Evolutionary conservation across 306 rosid genomes (phyloP), one percentile per base, ranked within the genome.

Genomic region (Delonix regia): DNA sequence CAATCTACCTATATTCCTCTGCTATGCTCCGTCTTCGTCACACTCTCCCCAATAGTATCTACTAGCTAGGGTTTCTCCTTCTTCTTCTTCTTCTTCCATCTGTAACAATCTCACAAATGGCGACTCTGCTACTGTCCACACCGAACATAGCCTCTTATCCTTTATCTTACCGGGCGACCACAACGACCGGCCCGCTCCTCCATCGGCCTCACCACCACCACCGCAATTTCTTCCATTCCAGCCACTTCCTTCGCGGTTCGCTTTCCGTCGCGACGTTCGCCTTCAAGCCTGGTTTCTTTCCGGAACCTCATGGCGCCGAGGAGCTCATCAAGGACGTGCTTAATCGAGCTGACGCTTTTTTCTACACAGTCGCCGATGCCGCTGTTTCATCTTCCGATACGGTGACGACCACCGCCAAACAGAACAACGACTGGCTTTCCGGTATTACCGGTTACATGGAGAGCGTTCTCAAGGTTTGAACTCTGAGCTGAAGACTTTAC

Each of bases 351-450:
- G 99, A 96, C 83, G 86, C 89, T 62, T 53, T 96, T 25, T 41
- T 96, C 11, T 96, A 96, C 79, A 93, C 97, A 47, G 24, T 96
- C 73, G 99, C 99, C 0, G 99, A 93, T 73, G 96, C 96, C 19
- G 93, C 97, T 47, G 97, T 91, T 27, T 78, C 97, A 1, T 66
- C 91, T 57, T 61, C 96, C 28, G 97, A 92, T n/a, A 34, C 86
- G 9, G 57, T 71, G 18, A 75, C 82, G 12, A 64, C 87, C 42
- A 57, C 88, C n/a, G 83, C 83, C 41, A 87, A 88, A 44, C 98
- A 91, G 84, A 89, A 55, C 80, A 82, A 73, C 22, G 99, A 96
- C 73, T 96, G 99, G 99, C 82, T 96, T 25, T 88, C 98, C 9
- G 99, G 98, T 71, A 91, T 96, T 55, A 82, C 98, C 39, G 88